These are phyloP conservation scores for Colletotrichum truncatum DNA, from an alignment of 2,329 filamentous ascomycete species.

Conservation along the genomic window DNA sequence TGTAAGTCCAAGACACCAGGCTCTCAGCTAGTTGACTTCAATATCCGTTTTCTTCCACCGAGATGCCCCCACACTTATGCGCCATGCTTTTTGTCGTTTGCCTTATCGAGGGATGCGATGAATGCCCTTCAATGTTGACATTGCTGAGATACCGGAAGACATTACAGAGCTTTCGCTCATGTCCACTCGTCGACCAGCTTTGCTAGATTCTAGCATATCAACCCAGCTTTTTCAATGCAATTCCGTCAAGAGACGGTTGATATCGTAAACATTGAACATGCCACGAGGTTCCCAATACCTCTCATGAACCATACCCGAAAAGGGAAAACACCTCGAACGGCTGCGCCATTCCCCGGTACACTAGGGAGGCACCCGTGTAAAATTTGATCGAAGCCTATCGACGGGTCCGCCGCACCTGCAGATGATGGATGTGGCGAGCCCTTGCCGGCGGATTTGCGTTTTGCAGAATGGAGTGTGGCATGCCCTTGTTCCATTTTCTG, in stretches of 20 bases:
- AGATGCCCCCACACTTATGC: not conserved
- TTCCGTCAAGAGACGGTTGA: not conserved
- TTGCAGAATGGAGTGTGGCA: conserved; percentile 13
- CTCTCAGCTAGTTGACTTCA: not conserved
- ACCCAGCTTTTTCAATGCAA: not conserved
- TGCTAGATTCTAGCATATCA: too few species aligned
- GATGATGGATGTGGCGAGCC: conserved; percentile 13
- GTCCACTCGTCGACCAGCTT: not conserved
- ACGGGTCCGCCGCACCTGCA: conserved; percentile 6
- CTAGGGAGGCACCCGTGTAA: not conserved
- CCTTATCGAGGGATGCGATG: not conserved
- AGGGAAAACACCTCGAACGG: not conserved
- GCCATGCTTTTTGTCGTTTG: not conserved
- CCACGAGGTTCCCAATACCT: not conserved
- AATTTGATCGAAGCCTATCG: not conserved
- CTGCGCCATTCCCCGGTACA: not conserved
- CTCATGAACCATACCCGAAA: not conserved
- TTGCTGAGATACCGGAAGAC: not conserved
- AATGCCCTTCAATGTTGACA: not conserved
- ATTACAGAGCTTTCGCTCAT: too few species aligned
- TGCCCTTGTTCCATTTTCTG: conserved; percentile 4
- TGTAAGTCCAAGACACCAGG: not conserved
- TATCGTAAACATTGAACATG: not conserved
- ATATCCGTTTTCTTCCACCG: conserved; percentile 5
- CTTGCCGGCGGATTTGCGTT: conserved; percentile 3